Percentiles rank a stretch among this genome's conserved stretches.
Evolutionary conservation across 1,139 yeast genomes (phyloP).

Genomic region (Meyerozyma sp.): DNA sequence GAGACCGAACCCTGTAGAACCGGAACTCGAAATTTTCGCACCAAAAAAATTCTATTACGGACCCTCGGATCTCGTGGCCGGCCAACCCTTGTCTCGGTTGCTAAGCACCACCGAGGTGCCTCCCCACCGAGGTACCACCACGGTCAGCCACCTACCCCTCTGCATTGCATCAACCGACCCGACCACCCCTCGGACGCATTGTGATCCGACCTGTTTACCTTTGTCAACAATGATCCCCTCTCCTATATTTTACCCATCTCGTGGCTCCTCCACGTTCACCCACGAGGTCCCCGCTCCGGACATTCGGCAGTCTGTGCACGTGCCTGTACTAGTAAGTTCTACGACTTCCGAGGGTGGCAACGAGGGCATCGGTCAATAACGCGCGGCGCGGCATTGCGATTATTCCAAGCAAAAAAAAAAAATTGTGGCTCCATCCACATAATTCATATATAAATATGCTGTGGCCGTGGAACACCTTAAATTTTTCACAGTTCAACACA

Average conservation of each 20-base stretch:
- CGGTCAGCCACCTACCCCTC: not conserved
- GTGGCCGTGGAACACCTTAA: constrained; percentile 4
- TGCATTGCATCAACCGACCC: not conserved
- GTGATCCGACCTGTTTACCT: not conserved
- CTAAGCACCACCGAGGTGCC: not conserved
- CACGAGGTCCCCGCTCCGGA: not conserved
- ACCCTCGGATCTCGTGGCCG: not conserved
- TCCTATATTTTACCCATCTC: not conserved
- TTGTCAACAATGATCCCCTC: not conserved
- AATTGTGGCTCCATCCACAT: not conserved
- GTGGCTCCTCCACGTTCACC: not conserved
- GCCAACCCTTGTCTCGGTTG: not conserved
- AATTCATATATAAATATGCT: constrained; percentile 8
- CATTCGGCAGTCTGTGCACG: not conserved
- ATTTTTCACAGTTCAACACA: not conserved
- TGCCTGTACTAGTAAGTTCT: not conserved
- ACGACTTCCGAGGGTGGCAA: not conserved
- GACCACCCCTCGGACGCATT: not conserved
- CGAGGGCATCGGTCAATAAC: not conserved
- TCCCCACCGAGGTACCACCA: too few species aligned
- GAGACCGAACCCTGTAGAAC: not conserved
- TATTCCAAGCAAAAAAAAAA: not conserved
- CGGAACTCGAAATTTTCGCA: not conserved
- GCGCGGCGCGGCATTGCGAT: not conserved
- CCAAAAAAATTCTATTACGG: not conserved